Base-by-base conservation (phyloP, 306 rosid species). In the Pyrus communis region DNA sequence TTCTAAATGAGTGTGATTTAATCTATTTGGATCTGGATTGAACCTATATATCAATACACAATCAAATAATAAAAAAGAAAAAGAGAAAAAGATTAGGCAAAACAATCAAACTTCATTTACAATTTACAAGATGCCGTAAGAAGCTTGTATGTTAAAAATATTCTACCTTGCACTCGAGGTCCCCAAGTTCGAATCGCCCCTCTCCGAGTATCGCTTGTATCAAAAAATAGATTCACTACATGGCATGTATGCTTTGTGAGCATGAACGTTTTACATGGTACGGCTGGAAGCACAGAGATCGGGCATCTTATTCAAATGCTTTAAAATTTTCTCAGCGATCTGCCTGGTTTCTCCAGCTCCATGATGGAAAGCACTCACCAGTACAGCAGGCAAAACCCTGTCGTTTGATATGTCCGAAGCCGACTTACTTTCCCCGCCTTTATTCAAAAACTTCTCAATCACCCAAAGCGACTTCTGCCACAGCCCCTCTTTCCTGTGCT, bases 381-480 rank as follows among this genome's bases (percentile, higher is more conserved):
- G 67, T 58, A 75, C 69, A 9, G 87, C 77, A 28, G 87, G 80
- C 54, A 86, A 74, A 60, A 75, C 75, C 42, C 79, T 79, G 60
- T 86, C 86, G 52, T 71, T 71, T 27, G 87, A 77, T 43, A 86
- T 82, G 67, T 77, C 83, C 21, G 77, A 73, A 45, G 73, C 68
- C 31, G 81, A 78, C 73, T 70, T 31, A 9, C 11, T 9, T 64
- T 73, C 84, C 31, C 87, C 82, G 9, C 87, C 89, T 31, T 75
- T 82, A 61, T 60, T 45, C 77, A 87, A 78, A 46, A 87, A 79
- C 73, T 62, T 87, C n/a, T 87, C 90, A 0, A 87, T 78, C 79
- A 82, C 71, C 90, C 88, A 87, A 38, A 87, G 66, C 60, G 90
- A 77, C 78, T 80, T 84, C 45, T 80, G 86, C 85, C 78, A 35